Evolutionary conservation across 805 yeast genomes (phyloP).

Genomic region (Kodamaea lidongshanica): DNA sequence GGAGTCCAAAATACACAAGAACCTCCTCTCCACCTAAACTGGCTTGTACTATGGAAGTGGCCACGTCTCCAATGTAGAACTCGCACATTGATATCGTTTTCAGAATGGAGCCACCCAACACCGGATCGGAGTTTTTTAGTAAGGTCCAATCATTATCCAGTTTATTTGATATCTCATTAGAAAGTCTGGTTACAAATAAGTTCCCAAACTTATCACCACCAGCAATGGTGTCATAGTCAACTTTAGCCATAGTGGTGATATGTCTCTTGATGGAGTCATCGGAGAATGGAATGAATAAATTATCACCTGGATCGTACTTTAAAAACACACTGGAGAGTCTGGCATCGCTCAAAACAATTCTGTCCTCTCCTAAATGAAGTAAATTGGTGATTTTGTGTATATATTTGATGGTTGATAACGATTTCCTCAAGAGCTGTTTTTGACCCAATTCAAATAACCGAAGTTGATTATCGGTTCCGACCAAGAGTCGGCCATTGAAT

Average conservation of each 20-base stretch:
- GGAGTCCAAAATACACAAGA: conserved; percentile 66
- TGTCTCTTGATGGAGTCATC: conserved; percentile 68
- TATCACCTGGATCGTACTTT: conserved; percentile 42
- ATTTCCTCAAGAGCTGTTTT: conserved; percentile 70
- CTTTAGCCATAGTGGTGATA: conserved; percentile 49
- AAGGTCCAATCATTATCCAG: conserved; percentile 46
- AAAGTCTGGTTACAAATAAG: conserved; percentile 59
- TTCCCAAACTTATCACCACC: conserved; percentile 90
- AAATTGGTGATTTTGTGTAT: conserved; percentile 48
- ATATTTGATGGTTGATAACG: conserved; percentile 42
- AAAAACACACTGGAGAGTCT: conserved; percentile 57
- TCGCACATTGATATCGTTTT: conserved; percentile 50
- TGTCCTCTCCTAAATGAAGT: conserved; percentile 41
- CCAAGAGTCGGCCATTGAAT: conserved; percentile 55
- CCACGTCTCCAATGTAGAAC: conserved; percentile 64
- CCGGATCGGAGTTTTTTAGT: conserved; percentile 24
- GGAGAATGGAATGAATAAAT: conserved; percentile 55
- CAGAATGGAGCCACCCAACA: conserved; percentile 46
- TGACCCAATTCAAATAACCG: conserved; percentile 68
- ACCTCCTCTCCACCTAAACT: conserved; percentile 61
- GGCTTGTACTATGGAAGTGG: conserved; percentile 54
- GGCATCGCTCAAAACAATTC: conserved; percentile 69
- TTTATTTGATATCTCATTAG: conserved; percentile 41
- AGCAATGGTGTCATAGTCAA: conserved; percentile 72
- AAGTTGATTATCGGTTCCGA: conserved; percentile 48